Base-by-base conservation (phyloP, 352 stramenopile species). In the Phytophthora hibernalis region DNA sequence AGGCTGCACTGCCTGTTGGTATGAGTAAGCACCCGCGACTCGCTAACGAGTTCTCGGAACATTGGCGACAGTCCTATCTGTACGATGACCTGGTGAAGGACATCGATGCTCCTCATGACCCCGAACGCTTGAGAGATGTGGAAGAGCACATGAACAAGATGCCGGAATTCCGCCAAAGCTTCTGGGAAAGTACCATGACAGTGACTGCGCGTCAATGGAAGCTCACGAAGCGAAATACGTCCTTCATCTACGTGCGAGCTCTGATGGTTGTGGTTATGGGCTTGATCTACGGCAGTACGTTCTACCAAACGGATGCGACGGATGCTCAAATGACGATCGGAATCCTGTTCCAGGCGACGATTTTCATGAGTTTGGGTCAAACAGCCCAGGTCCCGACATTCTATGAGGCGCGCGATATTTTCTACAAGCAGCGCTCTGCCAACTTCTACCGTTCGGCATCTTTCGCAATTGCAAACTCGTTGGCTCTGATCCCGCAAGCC, bases 311-410 rank as follows among this genome's bases (percentile, higher is more conserved):
- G n/a, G 65, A 84, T 15, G 54, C 70, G 4, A 74, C 71, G 3
- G 54, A 83, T 3, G 54, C 65, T 1, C 72, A 86, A 47, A 53
- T 81, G 35, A 61, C 86, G 30, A 80, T 97, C 50, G 90, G 92
- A 18, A 65, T 94, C 20, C 69, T 95, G 5, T 96, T 97, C 54
- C 82, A 85, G 56, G 74, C 75, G 6, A 68, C 91, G n/a, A 82
- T 97, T 38, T 97, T 95, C 56, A 66, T 94, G 22, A 76, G 77
- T 13, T 49, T 97, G 50, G 85, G 83, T n/a, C 79, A 90, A 24
- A 85, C 91, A 37, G 68, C 87, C 1, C 75, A 91, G 52, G 58
- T 97, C 21, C 78, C 89, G 5, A 84, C 82, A 10, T 90, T 97
- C 48, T 90, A 95, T 56, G 77, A 76, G 12, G 72, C 64, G 3